These are phyloP conservation scores for Annona squamosa DNA, from an alignment of 164 flowering plant genomes.

Conservation along the genomic window DNA sequence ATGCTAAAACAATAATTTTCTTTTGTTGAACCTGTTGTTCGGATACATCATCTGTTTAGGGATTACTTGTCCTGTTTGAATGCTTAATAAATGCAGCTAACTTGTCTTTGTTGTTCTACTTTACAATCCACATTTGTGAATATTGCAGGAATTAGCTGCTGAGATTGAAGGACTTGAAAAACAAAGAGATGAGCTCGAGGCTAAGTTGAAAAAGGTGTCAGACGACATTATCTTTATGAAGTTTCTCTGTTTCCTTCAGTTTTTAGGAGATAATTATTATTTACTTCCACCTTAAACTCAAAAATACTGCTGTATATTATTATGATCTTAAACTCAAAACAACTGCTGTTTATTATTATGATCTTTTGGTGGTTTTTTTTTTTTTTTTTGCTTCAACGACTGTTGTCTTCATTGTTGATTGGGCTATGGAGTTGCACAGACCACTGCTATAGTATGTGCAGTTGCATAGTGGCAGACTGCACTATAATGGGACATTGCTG, in stretches of 20 bases:
- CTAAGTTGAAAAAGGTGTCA: conserved; percentile 58
- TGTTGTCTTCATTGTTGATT: neutral
- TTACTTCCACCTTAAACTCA: neutral
- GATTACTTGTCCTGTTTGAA: no score
- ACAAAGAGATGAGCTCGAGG: conserved; percentile 64
- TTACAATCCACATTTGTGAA: neutral
- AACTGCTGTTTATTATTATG: neutral
- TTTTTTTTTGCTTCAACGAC: neutral
- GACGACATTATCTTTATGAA: neutral
- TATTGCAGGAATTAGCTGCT: conserved; percentile 54
- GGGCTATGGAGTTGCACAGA: neutral
- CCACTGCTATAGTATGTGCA: no score
- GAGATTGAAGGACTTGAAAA: conserved; percentile 59
- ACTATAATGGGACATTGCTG: no score
- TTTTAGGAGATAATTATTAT: neutral
- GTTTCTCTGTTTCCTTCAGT: neutral
- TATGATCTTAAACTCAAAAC: neutral
- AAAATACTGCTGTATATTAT: neutral
- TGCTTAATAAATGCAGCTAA: no score
- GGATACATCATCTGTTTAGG: no score
- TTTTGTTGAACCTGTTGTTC: no score
- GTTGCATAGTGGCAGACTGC: no score
- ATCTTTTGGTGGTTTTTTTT: neutral
- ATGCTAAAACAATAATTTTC: no score
- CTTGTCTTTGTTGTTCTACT: no score